Base-by-base conservation (phyloP, 345 rosid species). In the Kernera saxatilis region DNA sequence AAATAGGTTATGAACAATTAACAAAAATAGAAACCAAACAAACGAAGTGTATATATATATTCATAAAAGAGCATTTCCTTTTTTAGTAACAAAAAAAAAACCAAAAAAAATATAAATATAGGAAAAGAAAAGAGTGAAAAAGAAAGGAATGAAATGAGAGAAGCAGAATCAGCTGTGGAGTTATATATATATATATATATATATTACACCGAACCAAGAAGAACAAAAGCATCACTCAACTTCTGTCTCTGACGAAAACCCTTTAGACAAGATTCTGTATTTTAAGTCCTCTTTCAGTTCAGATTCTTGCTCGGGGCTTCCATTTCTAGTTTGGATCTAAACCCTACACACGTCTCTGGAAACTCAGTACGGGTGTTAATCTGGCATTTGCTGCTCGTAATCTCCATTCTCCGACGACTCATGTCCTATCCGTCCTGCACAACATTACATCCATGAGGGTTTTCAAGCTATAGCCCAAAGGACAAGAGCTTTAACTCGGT, bases 401-500 rank as follows among this genome's bases (percentile, higher is more conserved):
- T 81, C 86, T 49, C 95, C 87, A 39, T 85, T 86, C 78, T 80
- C 91, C 0, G 88, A 86, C 12, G 94, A 86, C 44, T 83, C 85
- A 73, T 77, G 77, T 23, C 83, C 84, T 59, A 74, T 29, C 76
- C 87, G 75, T 60, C 91, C 93, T 84, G 81, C 63, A 82, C 60
- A 65, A 70, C 29, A 77, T 26, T 18, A 51, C 11, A 64, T n/a
- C 57, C 41, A 64, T 54, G 12, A 64, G 22, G 39, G 25, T 33
- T 13, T 44, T 8, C 69, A 62, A 62, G 41, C 32, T 44, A 51
- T 48, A 25, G 3, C 21, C n/a, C 3, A 52, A 39, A 52, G 21
- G 29, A 30, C 10, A 39, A 37, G n/a, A 39, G 15, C 62, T 21
- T 70, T 39, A 50, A 52, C 68, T 59, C 12, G 14, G 32, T 10